These are phyloP conservation scores for Dissophora ornata DNA, from an alignment of 192 early-diverging fungal genomes.

Conservation along the genomic window DNA sequence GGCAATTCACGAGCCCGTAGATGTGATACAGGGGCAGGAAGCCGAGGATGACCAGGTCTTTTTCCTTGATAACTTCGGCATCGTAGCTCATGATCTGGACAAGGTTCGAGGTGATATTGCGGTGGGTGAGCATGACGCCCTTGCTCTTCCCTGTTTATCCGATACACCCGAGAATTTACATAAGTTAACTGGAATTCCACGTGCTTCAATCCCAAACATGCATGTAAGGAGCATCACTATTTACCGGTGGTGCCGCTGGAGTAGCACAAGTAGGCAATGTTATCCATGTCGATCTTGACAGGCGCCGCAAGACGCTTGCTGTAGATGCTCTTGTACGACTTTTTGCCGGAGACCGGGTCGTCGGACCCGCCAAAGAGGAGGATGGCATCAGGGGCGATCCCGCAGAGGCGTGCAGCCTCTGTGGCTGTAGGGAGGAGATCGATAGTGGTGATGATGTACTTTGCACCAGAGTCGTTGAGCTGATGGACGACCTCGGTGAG, in stretches of 20 bases:
- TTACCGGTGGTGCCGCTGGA: slow-evolving; percentile 66
- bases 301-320: slow-evolving; percentile 21
- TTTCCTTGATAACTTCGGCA: slow-evolving; percentile 40
- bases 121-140: slow-evolving; percentile 84
- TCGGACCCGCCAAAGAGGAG: slow-evolving; percentile 58
- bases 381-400: slow-evolving; percentile 53
- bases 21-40: slow-evolving; percentile 85
- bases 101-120: slow-evolving; percentile 84
- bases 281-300: slow-evolving; percentile 33
- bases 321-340: slow-evolving; percentile 41
- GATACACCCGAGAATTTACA: slow-evolving; percentile 1
- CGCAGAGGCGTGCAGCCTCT: slow-evolving; percentile 43
- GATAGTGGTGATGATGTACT: slow-evolving; percentile 68
- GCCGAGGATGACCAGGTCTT: slow-evolving; percentile 59
- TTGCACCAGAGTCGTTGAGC: slow-evolving; percentile 75
- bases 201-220: too few relatives aligned
- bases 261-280: slow-evolving; percentile 75
- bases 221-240: too few relatives aligned
- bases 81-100: slow-evolving; percentile 69
- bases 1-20: slow-evolving; percentile 69
- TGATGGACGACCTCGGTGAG: slow-evolving; percentile 81
- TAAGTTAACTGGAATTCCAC: too few relatives aligned
- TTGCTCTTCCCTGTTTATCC: slow-evolving; percentile 86
- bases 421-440: slow-evolving; percentile 48
- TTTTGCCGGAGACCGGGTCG: slow-evolving; percentile 24